Evolutionary conservation across 2,329 filamentous ascomycete genomes (phyloP).

Genomic region (Diplodia seriata): DNA sequence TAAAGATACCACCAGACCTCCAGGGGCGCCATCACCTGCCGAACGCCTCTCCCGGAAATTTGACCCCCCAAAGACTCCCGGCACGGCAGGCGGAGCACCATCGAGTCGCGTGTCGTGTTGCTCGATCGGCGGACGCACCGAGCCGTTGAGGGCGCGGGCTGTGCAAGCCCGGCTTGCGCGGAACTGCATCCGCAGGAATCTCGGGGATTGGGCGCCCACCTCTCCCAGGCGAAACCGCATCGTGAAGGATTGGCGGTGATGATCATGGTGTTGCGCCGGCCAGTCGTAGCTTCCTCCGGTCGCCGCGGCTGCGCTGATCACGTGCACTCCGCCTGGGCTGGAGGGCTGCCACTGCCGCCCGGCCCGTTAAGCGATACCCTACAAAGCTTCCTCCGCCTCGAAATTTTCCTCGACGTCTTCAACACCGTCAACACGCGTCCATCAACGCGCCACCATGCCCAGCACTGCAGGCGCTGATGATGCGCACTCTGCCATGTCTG

Average conservation of each 20-base stretch:
- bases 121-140: background rate
- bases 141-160: background rate
- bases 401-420: slow-evolving; percentile 16
- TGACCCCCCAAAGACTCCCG: slow-evolving; percentile 12
- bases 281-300: background rate
- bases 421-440: slow-evolving; percentile 12
- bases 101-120: slow-evolving; percentile 13
- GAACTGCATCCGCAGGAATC: slow-evolving; percentile 12
- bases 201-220: background rate
- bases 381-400: slow-evolving; percentile 13
- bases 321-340: background rate
- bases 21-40: background rate
- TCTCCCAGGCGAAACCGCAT: background rate
- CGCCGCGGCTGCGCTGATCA: background rate
- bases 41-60: slow-evolving; percentile 1
- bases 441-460: slow-evolving; percentile 12
- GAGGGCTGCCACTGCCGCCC: background rate
- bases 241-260: background rate
- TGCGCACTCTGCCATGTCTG: background rate
- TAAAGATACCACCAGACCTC: slow-evolving; percentile 10
- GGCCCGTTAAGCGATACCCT: slow-evolving; percentile 30
- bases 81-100: background rate
- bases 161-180: background rate
- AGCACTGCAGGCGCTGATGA: background rate
- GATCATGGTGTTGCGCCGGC: slow-evolving; percentile 7